A percentile compares a stretch with the other conserved stretches of the same genome.
Conservation (phyloP, 768 basidiomycete species). For the Suillus tomentosus region DNA sequence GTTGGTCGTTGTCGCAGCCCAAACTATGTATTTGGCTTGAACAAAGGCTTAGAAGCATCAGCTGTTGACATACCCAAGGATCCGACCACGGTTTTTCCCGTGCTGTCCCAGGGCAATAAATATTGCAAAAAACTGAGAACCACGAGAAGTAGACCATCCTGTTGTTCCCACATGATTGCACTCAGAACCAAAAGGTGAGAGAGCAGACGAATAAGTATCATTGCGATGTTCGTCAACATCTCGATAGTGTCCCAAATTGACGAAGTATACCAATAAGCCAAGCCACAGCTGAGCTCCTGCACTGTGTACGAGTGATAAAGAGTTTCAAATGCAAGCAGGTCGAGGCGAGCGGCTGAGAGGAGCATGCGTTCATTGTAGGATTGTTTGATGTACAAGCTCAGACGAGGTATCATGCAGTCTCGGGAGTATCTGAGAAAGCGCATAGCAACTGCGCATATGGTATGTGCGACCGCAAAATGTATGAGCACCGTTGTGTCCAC, state of each 20-base stretch:
- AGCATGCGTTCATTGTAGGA: constrained; percentile 62
- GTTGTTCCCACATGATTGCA: constrained; percentile 59
- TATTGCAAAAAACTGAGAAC: constrained; percentile 55
- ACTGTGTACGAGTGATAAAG: no score
- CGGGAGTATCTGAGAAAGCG: constrained; percentile 48
- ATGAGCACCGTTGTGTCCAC: constrained; percentile 60
- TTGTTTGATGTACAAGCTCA: constrained; percentile 59
- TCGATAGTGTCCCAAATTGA: constrained; percentile 63
- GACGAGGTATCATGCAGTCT: constrained; percentile 45
- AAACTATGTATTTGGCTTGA: constrained; percentile 39
- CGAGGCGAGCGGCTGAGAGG: constrained; percentile 67
- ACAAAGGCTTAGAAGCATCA: not conserved
- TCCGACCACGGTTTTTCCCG: constrained; percentile 17
- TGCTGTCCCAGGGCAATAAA: constrained; percentile 43
- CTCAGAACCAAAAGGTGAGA: constrained; percentile 65
- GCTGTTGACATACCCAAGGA: constrained; percentile 35
- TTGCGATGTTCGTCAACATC: constrained; percentile 40
- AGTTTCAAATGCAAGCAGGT: constrained; percentile 59
- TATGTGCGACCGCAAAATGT: constrained; percentile 53
- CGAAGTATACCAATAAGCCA: constrained; percentile 42
- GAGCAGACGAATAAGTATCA: constrained; percentile 51
- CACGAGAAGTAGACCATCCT: constrained; percentile 63
- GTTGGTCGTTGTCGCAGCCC: constrained; percentile 74
- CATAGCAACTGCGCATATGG: constrained; percentile 49
- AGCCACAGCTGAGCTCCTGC: constrained; percentile 45